A percentile compares a stretch with the other conserved stretches of the same genome.
Conservation (phyloP, 2,329 filamentous ascomycete species). For the Cladophialophora immunda region DNA sequence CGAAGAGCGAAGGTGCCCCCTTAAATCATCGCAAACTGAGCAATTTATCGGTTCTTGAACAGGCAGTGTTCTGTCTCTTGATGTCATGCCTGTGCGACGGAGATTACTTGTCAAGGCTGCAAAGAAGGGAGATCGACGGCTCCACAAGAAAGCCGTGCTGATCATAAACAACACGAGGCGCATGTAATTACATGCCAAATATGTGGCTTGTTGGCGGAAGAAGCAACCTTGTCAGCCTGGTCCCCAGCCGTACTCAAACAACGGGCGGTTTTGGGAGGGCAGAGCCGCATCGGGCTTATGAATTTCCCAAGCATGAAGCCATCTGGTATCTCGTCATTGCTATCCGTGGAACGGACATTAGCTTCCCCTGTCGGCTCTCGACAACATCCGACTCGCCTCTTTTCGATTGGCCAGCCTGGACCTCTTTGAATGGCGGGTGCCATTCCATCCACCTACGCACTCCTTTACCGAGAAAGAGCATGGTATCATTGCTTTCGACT, state of each 20-base stretch:
- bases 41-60: neutral
- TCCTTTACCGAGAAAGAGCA: neutral
- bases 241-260: neutral
- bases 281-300: neutral
- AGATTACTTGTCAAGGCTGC: neutral
- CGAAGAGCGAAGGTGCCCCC: conserved; percentile 22
- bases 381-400: neutral
- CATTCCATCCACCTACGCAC: neutral
- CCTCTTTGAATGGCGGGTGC: neutral
- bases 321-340: neutral
- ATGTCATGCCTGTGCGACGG: neutral
- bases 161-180: neutral
- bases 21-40: neutral
- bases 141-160: neutral
- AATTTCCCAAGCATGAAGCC: neutral
- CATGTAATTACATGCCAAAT: neutral
- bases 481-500: neutral
- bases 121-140: neutral
- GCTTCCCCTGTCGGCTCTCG: neutral
- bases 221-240: neutral
- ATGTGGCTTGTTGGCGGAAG: neutral
- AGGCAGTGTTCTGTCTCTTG: neutral
- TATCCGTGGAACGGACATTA: neutral
- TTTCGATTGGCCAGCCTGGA: neutral
- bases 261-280: neutral